phyloP scores from a whole-genome alignment of 2,329 filamentous ascomycete species.

The Arachnopeziza araneosa region DNA sequence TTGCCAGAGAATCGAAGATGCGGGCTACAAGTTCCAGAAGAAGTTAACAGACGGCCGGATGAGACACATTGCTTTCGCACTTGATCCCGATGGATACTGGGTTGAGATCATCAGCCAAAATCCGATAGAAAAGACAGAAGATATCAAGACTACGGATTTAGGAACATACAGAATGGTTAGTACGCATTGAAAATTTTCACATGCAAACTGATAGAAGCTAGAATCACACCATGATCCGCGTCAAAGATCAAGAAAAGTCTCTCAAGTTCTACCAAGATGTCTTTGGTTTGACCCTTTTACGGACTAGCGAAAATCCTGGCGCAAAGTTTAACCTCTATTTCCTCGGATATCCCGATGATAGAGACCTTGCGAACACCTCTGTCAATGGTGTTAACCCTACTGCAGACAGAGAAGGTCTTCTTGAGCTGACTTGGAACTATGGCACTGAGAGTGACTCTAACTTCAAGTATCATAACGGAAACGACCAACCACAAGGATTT shows the following conservation, averaged over 20 bases:
- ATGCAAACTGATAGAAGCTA: slow-evolving; percentile 27
- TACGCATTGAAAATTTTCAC: neutral
- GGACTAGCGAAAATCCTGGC: slow-evolving; percentile 63
- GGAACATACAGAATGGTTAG: slow-evolving; percentile 66
- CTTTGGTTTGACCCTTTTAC: slow-evolving; percentile 80
- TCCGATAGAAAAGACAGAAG: slow-evolving; percentile 64
- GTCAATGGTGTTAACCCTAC: slow-evolving; percentile 52
- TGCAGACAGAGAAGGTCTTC: slow-evolving; percentile 70
- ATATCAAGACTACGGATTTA: slow-evolving; percentile 65
- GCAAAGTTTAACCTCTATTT: slow-evolving; percentile 89
- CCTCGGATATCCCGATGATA: slow-evolving; percentile 66
- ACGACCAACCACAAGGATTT: slow-evolving; percentile 86
- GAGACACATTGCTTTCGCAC: slow-evolving; percentile 81
- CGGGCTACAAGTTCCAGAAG: slow-evolving; percentile 93
- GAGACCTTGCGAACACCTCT: slow-evolving; percentile 47
- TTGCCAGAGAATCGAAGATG: slow-evolving; percentile 83
- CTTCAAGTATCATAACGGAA: slow-evolving; percentile 90
- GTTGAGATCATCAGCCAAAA: slow-evolving; percentile 77
- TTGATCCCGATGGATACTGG: slow-evolving; percentile 85
- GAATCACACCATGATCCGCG: slow-evolving; percentile 92
- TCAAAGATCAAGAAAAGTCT: slow-evolving; percentile 73
- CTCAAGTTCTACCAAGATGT: slow-evolving; percentile 79
- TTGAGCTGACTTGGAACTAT: slow-evolving; percentile 85
- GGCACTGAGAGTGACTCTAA: slow-evolving; percentile 78
- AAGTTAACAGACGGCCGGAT: slow-evolving; percentile 84